These are phyloP conservation scores for Hygrocybe coccinea DNA, from an alignment of 768 basidiomycete genomes.

Conservation along the genomic window DNA sequence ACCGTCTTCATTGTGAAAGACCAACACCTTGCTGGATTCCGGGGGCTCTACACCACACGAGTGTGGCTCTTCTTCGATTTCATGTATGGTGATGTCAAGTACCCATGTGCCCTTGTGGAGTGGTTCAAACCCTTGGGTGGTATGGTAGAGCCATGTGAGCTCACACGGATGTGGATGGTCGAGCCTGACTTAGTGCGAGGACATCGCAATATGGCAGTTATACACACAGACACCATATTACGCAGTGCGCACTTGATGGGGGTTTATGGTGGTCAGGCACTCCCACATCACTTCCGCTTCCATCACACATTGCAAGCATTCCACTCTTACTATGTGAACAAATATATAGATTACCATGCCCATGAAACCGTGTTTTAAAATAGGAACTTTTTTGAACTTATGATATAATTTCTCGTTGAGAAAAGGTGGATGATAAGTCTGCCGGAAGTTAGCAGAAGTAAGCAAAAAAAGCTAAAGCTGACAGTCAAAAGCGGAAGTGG, in stretches of 20 bases:
- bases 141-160: constrained; percentile 1
- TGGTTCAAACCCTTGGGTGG: constrained; percentile 24
- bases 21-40: constrained; percentile 19
- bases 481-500: too few relatives aligned
- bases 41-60: constrained; percentile 18
- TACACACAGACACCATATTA: constrained; percentile 29
- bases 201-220: constrained; percentile 15
- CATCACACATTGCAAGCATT: constrained; percentile 22
- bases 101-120: constrained; percentile 29
- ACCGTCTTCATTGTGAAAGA: constrained; percentile 23
- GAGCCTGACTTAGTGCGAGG: constrained; percentile 20
- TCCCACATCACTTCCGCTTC: constrained; percentile 21
- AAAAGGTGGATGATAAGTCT: too few relatives aligned
- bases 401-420: too few relatives aligned
- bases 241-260: constrained; percentile 30
- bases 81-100: constrained; percentile 7
- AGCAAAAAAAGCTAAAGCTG: too few relatives aligned
- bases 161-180: constrained; percentile 25
- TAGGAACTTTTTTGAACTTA: too few relatives aligned
- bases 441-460: too few relatives aligned
- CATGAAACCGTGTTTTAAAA: too few relatives aligned
- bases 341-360: too few relatives aligned
- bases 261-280: constrained; percentile 16
- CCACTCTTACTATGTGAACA: constrained; percentile 15
- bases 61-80: constrained; percentile 29